phyloP scores from a whole-genome alignment of 768 basidiomycete species.

The Pleurotus djamor region DNA sequence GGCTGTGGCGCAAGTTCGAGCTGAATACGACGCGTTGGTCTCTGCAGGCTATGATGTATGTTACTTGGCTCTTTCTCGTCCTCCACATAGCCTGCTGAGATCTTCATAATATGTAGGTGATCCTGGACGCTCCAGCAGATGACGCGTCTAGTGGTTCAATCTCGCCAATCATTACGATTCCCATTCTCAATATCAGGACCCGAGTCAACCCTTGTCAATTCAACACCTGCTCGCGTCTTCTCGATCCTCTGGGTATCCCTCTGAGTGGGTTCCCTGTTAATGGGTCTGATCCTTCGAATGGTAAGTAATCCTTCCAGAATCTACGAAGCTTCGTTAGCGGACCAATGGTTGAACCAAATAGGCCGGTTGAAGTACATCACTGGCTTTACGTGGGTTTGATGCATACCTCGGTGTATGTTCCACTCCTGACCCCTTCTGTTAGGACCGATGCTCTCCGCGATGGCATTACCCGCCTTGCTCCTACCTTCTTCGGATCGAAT shows the following conservation, averaged over 20 bases:
- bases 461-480: conserved; percentile 30
- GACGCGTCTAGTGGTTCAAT: conserved; percentile 16
- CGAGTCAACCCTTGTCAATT: conserved; percentile 5
- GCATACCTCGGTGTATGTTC: background rate
- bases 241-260: conserved; percentile 29
- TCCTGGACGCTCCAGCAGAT: background rate
- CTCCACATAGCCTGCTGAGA: too few species aligned
- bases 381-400: conserved; percentile 10
- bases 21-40: background rate
- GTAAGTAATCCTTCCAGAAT: background rate
- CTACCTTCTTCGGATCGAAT: conserved; percentile 22
- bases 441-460: conserved; percentile 10
- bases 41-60: background rate
- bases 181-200: background rate
- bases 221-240: conserved; percentile 4
- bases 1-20: background rate
- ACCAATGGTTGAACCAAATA: background rate
- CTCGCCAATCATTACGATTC: background rate
- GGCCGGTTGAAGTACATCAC: conserved; percentile 14
- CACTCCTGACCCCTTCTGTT: background rate
- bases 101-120: too few species aligned
- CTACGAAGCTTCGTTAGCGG: background rate
- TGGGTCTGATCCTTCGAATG: background rate
- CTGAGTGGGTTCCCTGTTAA: conserved; percentile 12
- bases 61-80: background rate